phyloP scores from a whole-genome alignment of 2,329 filamentous ascomycete species.

The Leptosphaerulina australis region DNA sequence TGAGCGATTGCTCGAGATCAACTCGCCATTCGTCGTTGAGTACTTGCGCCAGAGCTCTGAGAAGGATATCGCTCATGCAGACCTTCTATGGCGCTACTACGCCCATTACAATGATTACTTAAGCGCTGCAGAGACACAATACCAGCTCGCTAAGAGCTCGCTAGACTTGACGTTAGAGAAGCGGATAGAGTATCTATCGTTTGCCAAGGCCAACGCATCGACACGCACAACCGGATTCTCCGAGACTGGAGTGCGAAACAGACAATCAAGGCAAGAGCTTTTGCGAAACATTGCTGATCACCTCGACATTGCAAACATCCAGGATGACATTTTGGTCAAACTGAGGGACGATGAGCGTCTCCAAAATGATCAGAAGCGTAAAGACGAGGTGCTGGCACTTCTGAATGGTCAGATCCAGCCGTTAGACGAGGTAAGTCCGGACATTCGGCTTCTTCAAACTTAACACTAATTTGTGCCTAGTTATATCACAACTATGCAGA shows the following conservation, averaged over 20 bases:
- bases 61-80: constrained; percentile 77
- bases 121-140: constrained; percentile 85
- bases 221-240: constrained; percentile 78
- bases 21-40: constrained; percentile 82
- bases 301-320: constrained; percentile 91
- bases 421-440: constrained; percentile 72
- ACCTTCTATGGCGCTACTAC: constrained; percentile 92
- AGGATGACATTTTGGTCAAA: constrained; percentile 85
- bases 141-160: constrained; percentile 79
- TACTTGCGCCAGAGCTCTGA: constrained; percentile 80
- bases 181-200: constrained; percentile 85
- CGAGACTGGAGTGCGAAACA: constrained; percentile 52
- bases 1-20: constrained; percentile 81
- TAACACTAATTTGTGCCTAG: constrained; percentile 52
- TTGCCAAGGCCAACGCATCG: constrained; percentile 90
- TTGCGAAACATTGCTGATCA: constrained; percentile 84
- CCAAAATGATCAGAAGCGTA: constrained; percentile 59
- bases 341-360: constrained; percentile 76
- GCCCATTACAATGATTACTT: constrained; percentile 83
- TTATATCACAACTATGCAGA: constrained; percentile 95
- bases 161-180: constrained; percentile 81
- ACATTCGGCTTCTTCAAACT: constrained; percentile 1
- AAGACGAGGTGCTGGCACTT: constrained; percentile 66
- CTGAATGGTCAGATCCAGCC: constrained; percentile 80
- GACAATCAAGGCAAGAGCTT: constrained; percentile 82